Percentiles rank a stretch among this genome's conserved stretches.
Conservation (phyloP, 345 rosid species). For the Bruguiera sexangula region DNA sequence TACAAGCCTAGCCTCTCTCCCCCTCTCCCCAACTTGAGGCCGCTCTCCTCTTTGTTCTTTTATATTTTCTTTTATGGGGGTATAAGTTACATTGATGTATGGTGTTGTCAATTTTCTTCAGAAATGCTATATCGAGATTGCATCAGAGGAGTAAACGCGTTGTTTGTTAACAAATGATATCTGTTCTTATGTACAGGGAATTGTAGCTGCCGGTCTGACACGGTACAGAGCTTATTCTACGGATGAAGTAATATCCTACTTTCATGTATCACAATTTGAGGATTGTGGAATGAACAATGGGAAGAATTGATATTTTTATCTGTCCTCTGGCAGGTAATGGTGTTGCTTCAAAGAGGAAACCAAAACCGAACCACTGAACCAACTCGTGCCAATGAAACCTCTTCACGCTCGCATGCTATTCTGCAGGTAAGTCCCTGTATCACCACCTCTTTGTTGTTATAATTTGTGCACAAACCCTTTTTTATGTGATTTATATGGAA, state of each 20-base stretch:
- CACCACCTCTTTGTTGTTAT: background rate
- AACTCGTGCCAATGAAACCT: conserved; percentile 87
- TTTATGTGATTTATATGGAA: background rate
- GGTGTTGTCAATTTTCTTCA: too few relatives aligned
- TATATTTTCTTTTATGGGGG: too few relatives aligned
- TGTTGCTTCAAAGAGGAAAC: conserved; percentile 85
- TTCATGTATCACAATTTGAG: conserved; percentile 2
- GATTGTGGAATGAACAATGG: conserved; percentile 4
- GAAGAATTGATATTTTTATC: conserved; percentile 9
- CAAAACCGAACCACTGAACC: conserved; percentile 95
- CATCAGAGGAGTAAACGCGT: too few relatives aligned
- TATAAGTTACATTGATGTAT: too few relatives aligned
- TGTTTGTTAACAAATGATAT: too few relatives aligned
- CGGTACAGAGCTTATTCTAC: conserved; percentile 94
- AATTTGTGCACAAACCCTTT: background rate
- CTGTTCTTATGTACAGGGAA: conserved; percentile 48
- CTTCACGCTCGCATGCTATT: conserved; percentile 95
- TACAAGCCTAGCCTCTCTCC: too few relatives aligned
- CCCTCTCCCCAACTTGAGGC: too few relatives aligned
- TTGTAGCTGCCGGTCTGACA: conserved; percentile 88
- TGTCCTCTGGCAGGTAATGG: conserved; percentile 66
- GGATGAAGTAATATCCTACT: conserved; percentile 56
- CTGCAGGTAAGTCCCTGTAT: conserved; percentile 55
- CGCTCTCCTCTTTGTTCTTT: too few relatives aligned
- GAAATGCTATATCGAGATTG: too few relatives aligned